A percentile compares a stretch with the other conserved stretches of the same genome.
These are phyloP conservation scores for Mycena filopes DNA, from an alignment of 768 basidiomycete genomes.

Conservation along the genomic window DNA sequence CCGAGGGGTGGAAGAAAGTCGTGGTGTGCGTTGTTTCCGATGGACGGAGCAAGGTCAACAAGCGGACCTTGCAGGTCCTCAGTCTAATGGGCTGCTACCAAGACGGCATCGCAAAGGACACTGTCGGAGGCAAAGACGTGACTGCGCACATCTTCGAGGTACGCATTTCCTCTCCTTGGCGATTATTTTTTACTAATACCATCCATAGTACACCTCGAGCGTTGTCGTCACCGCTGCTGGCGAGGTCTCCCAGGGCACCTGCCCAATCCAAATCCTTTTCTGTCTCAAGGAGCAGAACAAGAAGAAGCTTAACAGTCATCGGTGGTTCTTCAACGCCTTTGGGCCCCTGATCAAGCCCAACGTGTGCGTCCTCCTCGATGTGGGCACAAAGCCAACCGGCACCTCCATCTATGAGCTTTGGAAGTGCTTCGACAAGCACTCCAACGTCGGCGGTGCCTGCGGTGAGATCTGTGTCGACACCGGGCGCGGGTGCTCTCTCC, in stretches of 20 bases:
- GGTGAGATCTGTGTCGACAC: slow-evolving; percentile 93
- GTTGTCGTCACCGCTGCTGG: slow-evolving; percentile 83
- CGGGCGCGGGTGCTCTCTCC: slow-evolving; percentile 75
- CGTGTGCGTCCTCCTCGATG: slow-evolving; percentile 92
- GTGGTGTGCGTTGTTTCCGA: slow-evolving; percentile 91
- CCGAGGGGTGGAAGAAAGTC: slow-evolving; percentile 90
- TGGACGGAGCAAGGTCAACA: slow-evolving; percentile 88
- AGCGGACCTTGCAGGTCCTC: slow-evolving; percentile 90
- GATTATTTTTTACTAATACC: background rate
- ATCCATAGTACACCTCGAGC: slow-evolving; percentile 76
- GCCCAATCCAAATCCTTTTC: slow-evolving; percentile 89
- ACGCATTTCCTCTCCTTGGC: slow-evolving; percentile 3
- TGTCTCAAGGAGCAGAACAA: slow-evolving; percentile 96
- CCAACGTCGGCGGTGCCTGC: slow-evolving; percentile 92
- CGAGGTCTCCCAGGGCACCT: slow-evolving; percentile 79
- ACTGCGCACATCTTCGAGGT: slow-evolving; percentile 95
- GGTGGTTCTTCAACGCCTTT: slow-evolving; percentile 98
- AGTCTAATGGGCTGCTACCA: slow-evolving; percentile 89
- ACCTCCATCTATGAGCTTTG: slow-evolving; percentile 97
- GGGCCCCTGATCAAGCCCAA: slow-evolving; percentile 89
- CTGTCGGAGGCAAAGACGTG: slow-evolving; percentile 88
- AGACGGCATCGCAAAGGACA: slow-evolving; percentile 91
- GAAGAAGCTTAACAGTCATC: slow-evolving; percentile 95
- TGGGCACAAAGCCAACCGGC: slow-evolving; percentile 94
- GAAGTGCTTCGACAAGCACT: slow-evolving; percentile 93